Evolutionary conservation across 1,284 basidiomycete species (phyloP).

Genomic region (Fomitopsis schrenkii): DNA sequence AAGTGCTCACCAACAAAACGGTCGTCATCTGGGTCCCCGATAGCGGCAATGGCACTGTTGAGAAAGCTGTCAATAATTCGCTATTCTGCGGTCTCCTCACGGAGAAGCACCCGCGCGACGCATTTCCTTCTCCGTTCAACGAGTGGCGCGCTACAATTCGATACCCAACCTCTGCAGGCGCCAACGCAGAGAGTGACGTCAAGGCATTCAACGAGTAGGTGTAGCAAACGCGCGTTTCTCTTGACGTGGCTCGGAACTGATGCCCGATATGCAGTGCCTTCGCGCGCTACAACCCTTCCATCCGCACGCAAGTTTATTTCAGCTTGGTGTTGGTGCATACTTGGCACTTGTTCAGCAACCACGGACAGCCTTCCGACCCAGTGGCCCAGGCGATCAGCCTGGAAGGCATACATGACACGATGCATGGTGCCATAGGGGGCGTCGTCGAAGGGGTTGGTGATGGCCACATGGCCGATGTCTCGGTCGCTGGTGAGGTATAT

Average conservation of each 20-base stretch:
- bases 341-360: constrained; percentile 45
- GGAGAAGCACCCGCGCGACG: constrained; percentile 28
- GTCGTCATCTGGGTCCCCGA: constrained; percentile 34
- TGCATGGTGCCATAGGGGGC: constrained; percentile 39
- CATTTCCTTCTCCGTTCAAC: constrained; percentile 33
- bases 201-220: constrained; percentile 26
- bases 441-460: background rate
- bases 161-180: constrained; percentile 27
- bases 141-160: constrained; percentile 38
- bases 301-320: constrained; percentile 29
- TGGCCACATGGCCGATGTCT: background rate
- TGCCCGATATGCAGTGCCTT: background rate
- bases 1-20: constrained; percentile 34
- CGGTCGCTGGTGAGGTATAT: background rate
- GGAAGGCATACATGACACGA: constrained; percentile 44
- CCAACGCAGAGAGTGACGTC: constrained; percentile 31
- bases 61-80: constrained; percentile 35
- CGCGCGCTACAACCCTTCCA: constrained; percentile 2
- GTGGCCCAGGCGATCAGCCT: constrained; percentile 36
- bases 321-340: constrained; percentile 34
- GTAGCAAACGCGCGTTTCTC: too few relatives aligned
- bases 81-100: constrained; percentile 41
- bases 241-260: too few relatives aligned
- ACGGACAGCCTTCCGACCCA: constrained; percentile 11
- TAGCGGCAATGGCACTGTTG: constrained; percentile 22